Base-by-base conservation (phyloP, 345 rosid genomes). In the Hirschfeldia incana region DNA sequence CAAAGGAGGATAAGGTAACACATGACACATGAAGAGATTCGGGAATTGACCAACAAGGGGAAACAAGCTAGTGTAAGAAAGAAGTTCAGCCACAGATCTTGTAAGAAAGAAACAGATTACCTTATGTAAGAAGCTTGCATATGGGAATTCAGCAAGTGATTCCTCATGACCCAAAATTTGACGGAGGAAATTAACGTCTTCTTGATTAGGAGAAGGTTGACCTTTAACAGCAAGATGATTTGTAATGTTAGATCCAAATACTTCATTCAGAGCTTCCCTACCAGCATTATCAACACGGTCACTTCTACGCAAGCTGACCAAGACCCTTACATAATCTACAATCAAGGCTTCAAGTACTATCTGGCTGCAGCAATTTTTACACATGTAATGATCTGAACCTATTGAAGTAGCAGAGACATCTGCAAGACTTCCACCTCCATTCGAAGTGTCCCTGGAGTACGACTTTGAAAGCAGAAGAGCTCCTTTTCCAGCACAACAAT, bases 121-220 rank as follows among this genome's bases (percentile, higher is more conserved):
- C 88, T 88, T 75, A 75, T 91, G 90, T 59, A 95, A 83, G 82
- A 93, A 90, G 86, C 97, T 87, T 66, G 96, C 93, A 70, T 72
- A 87, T 63, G 99, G 99, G 81, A 95, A 95, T 85, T 93, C 98
- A 73, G 97, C 96, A 39, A 95, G 90, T 51, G 99, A 91, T 80
- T 89, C 91, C 82, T 89, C 89, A 72, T 85, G 89, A 74, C 84
- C 85, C 34, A 87, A 83, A 78, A 95, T 72, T 79, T 86, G 84
- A 34, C 76, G 87, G 51, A 83, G 78, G 73, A 75, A 74, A 67
- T 73, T 85, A 60, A 17, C 61, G 75, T 85, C 74, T 75, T 15
- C 72, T 65, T 34, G 77, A 69, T 76, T 33, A 66, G 80, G 80
- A 80, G 82, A 83, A 80, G 83, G 68, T 55, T 75, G 86, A 75